Conservation (phyloP, 2,329 filamentous ascomycete genomes). For the Esteya vermicola region DNA sequence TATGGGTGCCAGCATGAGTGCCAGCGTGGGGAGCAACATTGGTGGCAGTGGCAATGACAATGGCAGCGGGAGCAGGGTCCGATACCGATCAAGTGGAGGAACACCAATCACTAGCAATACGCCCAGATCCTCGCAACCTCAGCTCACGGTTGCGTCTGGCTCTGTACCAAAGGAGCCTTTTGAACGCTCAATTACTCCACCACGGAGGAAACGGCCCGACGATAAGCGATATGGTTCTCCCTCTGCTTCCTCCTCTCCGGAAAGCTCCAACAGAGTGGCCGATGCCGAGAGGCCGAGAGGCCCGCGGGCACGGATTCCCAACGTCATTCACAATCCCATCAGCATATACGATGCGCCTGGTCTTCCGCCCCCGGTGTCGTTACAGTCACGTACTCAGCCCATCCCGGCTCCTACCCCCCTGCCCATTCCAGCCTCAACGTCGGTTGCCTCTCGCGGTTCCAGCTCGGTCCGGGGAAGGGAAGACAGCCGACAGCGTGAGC, state of each 20-base stretch:
- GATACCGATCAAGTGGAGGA: not conserved
- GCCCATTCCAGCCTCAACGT: not conserved
- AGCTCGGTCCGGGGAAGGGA: not conserved
- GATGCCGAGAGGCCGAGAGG: slow-evolving; percentile 9
- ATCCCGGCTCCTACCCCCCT: slow-evolving; percentile 6
- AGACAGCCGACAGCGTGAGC: slow-evolving; percentile 1
- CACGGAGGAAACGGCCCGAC: slow-evolving; percentile 6
- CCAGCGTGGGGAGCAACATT: too few species aligned
- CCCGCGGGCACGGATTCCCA: slow-evolving; percentile 15
- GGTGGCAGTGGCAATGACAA: not conserved
- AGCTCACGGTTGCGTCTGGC: not conserved
- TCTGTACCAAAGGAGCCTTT: not conserved
- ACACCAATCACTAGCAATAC: not conserved
- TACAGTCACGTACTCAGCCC: not conserved
- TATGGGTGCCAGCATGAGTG: too few species aligned
- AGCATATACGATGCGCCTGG: not conserved
- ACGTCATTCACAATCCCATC: slow-evolving; percentile 12
- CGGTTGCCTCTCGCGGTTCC: not conserved
- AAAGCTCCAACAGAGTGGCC: slow-evolving; percentile 6
- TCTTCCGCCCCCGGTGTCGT: not conserved
- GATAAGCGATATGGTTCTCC: slow-evolving; percentile 15
- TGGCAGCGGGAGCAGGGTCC: not conserved
- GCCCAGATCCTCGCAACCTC: not conserved
- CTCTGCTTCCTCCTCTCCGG: slow-evolving; percentile 16
- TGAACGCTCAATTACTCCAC: not conserved